Conservation (phyloP, 2,329 filamentous ascomycete genomes). For the Paecilomyces niveus region DNA sequence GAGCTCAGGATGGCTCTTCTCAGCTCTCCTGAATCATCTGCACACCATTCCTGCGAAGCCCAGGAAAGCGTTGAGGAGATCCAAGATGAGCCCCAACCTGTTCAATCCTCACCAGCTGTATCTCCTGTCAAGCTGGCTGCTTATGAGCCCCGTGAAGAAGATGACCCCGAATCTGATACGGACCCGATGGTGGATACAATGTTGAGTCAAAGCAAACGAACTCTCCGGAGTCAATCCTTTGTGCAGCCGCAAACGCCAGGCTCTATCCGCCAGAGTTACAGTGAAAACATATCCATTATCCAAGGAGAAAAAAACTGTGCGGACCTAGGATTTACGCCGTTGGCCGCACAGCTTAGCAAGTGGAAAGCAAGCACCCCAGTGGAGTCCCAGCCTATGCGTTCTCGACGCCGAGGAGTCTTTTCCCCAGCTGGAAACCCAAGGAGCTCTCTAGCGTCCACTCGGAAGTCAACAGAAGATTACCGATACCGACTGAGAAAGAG, state of each 20-base stretch:
- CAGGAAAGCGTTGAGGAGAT: background rate
- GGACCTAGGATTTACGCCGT: conserved; percentile 55
- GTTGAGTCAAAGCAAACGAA: conserved; percentile 3
- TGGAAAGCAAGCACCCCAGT: conserved; percentile 59
- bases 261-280: conserved; percentile 1
- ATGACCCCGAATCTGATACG: conserved; percentile 20
- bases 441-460: background rate
- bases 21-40: background rate
- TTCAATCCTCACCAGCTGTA: conserved; percentile 13
- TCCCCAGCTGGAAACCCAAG: conserved; percentile 21
- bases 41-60: background rate
- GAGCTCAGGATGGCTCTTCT: background rate
- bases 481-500: conserved; percentile 9
- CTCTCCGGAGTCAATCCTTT: background rate
- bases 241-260: background rate
- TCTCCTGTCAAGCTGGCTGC: conserved; percentile 3
- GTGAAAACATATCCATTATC: conserved; percentile 4
- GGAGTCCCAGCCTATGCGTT: conserved; percentile 19
- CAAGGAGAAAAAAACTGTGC: conserved; percentile 4
- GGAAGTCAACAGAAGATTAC: conserved; percentile 7
- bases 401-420: conserved; percentile 26
- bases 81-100: conserved; percentile 11
- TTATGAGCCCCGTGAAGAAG: conserved; percentile 12
- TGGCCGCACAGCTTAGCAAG: conserved; percentile 54
- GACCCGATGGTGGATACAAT: conserved; percentile 15